Conservation (phyloP, 495 filamentous ascomycete genomes). For the Hamigera avellanea region DNA sequence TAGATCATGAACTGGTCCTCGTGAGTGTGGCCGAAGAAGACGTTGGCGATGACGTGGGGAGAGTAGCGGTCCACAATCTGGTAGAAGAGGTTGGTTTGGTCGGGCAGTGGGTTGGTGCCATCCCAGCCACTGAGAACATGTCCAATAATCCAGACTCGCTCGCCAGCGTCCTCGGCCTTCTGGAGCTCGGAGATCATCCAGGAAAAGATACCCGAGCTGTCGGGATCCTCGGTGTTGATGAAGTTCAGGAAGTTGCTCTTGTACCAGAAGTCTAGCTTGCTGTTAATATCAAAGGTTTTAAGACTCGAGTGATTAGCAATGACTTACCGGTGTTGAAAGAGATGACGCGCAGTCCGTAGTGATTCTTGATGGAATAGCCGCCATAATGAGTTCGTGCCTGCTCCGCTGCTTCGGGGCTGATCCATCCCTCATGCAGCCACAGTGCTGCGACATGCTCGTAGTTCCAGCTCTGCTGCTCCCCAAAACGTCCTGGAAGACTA, state of each 20-base stretch:
- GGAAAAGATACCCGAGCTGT: constrained; percentile 37
- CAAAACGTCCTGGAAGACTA: constrained; percentile 37
- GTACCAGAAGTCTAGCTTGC: constrained; percentile 37
- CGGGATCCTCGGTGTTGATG: constrained; percentile 35
- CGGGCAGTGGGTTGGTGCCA: constrained; percentile 35
- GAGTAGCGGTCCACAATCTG: constrained; percentile 46
- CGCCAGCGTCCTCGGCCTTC: constrained; percentile 35
- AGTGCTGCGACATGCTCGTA: constrained; percentile 39
- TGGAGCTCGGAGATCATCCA: constrained; percentile 42
- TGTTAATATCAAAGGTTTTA: too few species aligned
- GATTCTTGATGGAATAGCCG: constrained; percentile 39
- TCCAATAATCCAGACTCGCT: constrained; percentile 45
- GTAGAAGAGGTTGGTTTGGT: constrained; percentile 42
- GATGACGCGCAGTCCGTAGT: constrained; percentile 37
- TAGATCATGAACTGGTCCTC: constrained; percentile 42
- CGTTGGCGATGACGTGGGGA: constrained; percentile 41
- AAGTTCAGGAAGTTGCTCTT: constrained; percentile 32
- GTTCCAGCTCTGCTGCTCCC: constrained; percentile 45
- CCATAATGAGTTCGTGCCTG: constrained; percentile 38
- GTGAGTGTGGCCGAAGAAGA: constrained; percentile 48
- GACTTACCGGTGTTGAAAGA: constrained; percentile 39
- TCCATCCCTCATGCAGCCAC: constrained; percentile 42
- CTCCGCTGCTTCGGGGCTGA: constrained; percentile 23
- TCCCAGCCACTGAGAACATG: constrained; percentile 43
- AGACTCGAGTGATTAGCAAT: too few species aligned